phyloP scores from a whole-genome alignment of 768 basidiomycete species.

The Boletus reticuloceps region DNA sequence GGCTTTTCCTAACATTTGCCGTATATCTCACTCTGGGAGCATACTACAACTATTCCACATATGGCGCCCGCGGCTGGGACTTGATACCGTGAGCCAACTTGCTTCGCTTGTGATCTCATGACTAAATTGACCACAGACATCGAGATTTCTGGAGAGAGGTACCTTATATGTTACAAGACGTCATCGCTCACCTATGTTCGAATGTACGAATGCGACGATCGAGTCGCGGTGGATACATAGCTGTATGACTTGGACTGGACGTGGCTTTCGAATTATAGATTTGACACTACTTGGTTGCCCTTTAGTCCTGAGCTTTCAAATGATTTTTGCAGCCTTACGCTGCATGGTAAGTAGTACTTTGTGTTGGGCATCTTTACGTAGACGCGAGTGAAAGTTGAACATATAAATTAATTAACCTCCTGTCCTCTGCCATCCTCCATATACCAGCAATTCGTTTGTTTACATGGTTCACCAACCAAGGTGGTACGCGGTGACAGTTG shows the following conservation, averaged over 20 bases:
- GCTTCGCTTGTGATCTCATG: slow-evolving; percentile 1
- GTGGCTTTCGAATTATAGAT: slow-evolving; percentile 4
- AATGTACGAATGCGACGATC: slow-evolving; percentile 65
- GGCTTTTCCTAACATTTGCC: slow-evolving; percentile 53
- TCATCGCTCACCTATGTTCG: slow-evolving; percentile 74
- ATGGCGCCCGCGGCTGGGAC: slow-evolving; percentile 80
- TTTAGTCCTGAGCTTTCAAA: background rate
- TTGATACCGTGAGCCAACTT: slow-evolving; percentile 73
- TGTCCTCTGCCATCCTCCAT: slow-evolving; percentile 12
- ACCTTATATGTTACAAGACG: slow-evolving; percentile 80
- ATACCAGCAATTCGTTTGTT: background rate
- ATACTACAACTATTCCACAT: slow-evolving; percentile 86
- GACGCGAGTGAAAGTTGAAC: slow-evolving; percentile 20
- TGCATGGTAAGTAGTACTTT: too few species aligned
- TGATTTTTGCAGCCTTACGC: background rate
- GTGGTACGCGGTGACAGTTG: slow-evolving; percentile 30
- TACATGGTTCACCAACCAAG: slow-evolving; percentile 20
- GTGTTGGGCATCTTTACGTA: slow-evolving; percentile 11
- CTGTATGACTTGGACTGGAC: slow-evolving; percentile 47
- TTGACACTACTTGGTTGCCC: slow-evolving; percentile 8
- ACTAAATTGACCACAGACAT: slow-evolving; percentile 47
- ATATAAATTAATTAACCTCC: slow-evolving; percentile 18
- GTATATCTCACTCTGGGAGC: slow-evolving; percentile 77
- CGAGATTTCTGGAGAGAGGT: slow-evolving; percentile 91
- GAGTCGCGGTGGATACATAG: slow-evolving; percentile 70